These are phyloP conservation scores for Amyloporia xantha DNA, from an alignment of 768 basidiomycete species.

Conservation along the genomic window DNA sequence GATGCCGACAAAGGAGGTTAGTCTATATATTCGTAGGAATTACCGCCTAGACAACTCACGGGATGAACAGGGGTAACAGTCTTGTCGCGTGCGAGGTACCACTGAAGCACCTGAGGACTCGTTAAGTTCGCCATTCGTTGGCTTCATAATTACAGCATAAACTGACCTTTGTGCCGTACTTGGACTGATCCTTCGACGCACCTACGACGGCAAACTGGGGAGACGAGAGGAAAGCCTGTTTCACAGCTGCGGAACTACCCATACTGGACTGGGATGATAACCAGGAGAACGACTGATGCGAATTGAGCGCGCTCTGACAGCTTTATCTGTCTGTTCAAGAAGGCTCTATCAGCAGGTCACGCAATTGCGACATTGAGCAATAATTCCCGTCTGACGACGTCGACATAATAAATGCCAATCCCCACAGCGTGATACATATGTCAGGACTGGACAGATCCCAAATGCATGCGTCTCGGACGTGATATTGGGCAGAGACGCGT, in stretches of 20 bases:
- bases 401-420: too few species aligned
- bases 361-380: neutral
- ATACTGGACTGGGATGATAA: constrained; percentile 3
- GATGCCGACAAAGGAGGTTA: neutral
- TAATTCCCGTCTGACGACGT: too few species aligned
- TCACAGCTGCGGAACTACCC: constrained; percentile 35
- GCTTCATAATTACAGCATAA: neutral
- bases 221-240: constrained; percentile 50
- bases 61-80: constrained; percentile 71
- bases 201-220: constrained; percentile 74
- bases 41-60: too few species aligned
- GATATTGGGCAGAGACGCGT: neutral
- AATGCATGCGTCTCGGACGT: neutral
- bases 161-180: constrained; percentile 69
- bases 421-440: too few species aligned
- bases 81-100: constrained; percentile 59
- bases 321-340: neutral
- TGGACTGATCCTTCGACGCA: constrained; percentile 71
- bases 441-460: too few species aligned
- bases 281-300: neutral
- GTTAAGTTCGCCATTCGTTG: neutral
- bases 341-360: constrained; percentile 6
- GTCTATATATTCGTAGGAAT: neutral
- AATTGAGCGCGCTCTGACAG: neutral
- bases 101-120: constrained; percentile 56